A percentile compares a stretch with the other conserved stretches of the same genome.
phyloP scores from a whole-genome alignment of 2,329 filamentous ascomycete genomes.

The Mycocentrospora acerina region DNA sequence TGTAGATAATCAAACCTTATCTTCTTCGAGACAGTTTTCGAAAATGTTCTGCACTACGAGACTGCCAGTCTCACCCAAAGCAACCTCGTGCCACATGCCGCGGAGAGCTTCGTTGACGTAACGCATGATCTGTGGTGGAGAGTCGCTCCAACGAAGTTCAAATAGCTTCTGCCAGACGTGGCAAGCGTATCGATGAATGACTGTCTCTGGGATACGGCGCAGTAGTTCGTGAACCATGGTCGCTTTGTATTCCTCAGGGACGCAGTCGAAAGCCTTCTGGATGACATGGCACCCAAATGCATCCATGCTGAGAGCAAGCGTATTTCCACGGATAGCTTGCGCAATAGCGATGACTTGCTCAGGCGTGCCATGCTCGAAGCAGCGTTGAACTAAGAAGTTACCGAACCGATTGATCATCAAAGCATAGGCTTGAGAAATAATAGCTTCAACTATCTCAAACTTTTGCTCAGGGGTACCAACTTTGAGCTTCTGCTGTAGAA shows the following conservation, averaged over 20 bases:
- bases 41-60: constrained; percentile 99
- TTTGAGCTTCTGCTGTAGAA: constrained; percentile 98
- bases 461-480: constrained; percentile 94
- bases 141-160: constrained; percentile 91
- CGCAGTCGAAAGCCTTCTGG: constrained; percentile 97
- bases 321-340: constrained; percentile 90
- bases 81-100: constrained; percentile 99
- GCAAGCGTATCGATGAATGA: constrained; percentile 97
- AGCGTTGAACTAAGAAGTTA: constrained; percentile 97
- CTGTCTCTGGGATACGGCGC: constrained; percentile 92
- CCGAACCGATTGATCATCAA: constrained; percentile 99
- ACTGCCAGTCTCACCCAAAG: constrained; percentile 93
- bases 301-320: constrained; percentile 94
- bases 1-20: constrained; percentile 67
- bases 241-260: constrained; percentile 95
- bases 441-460: constrained; percentile 94
- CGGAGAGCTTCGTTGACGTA: constrained; percentile 93
- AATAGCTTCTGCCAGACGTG: constrained; percentile 99
- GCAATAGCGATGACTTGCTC: constrained; percentile 94
- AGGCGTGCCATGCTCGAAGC: constrained; percentile 95
- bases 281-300: constrained; percentile 98
- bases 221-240: constrained; percentile 98
- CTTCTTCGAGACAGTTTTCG: constrained; percentile 97
- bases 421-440: constrained; percentile 90
- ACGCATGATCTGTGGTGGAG: constrained; percentile 96